Evolutionary conservation across 129 eudicot species (phyloP), one percentile per base, ranked within the genome.

Genomic region (Arctium minus): DNA sequence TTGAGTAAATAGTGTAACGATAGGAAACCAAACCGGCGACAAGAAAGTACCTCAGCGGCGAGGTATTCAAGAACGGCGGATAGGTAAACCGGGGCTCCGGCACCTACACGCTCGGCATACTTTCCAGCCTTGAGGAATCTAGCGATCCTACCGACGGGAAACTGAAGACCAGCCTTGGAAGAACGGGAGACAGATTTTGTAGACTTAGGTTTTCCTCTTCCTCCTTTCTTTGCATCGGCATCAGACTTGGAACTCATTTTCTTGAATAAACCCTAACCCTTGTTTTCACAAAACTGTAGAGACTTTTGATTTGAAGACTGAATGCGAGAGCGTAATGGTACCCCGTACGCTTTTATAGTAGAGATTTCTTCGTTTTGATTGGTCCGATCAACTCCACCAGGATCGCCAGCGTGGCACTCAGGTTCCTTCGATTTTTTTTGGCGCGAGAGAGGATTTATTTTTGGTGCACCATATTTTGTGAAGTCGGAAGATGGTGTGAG

Each of bases 51-150:
- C 90, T 92, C 97, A 6, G 97, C 97, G 22, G 91, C 93, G 8
- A 92, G 90, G 76, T 92, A 92, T 62, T 92, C 94, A 13, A 90
- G 97, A 8, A 92, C 97, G 67, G 97, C 97, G 6, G 97, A 87
- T 53, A 92, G 89, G 67, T 92, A 92, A 11, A 90, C 97, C 0
- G 97, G 97, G 5, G 94, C 88, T 30, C 94, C 97, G 12, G 97
- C 90, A 2, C 94, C 97, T 15, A 92, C 92, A 1, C 97, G 91
- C 78, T 92, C 90, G 8, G 97, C 89, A 5, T 92, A 92, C 29
- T 89, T 83, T 13, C 97, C 97, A 32, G 83, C 84, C 40, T 90
- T 92, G 40, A 92, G 91, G 62, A 92, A 92, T n/a, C 97, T 84
- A 1, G 97, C 94, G 35, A 92, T 84, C 30, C 97, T 80, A 1